Evolutionary conservation across 75 land plant genomes (phyloP), one percentile per base, ranked within the genome.

Genomic region (Larix kaempferi): DNA sequence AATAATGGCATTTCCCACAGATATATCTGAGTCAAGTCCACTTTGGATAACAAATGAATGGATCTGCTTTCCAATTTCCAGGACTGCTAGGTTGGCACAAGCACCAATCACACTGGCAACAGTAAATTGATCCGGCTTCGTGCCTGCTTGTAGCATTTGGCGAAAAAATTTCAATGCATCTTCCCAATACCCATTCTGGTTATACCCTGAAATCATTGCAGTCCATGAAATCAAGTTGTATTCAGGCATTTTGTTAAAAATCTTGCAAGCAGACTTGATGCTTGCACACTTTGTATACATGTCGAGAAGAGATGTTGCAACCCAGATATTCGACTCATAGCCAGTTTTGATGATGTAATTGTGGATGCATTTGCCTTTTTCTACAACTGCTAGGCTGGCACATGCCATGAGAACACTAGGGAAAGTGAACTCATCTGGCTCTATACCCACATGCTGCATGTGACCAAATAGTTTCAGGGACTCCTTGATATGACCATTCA

Each of bases 101-200:
- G 90, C 92, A 62, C 86, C 83, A 12, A 90, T 62, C 14, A 90
- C 87, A 62, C 87, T 87, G 0, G 87, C 84, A 72, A 88, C 72
- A 12, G 92, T 91, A 62, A 88, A 80, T 52, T 75, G 75, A 26
- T 84, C 80, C 2, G 91, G 89, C 83, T 77, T 56, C 62, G 77
- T 35, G 13, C 88, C 82, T 37, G 80, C 84, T 77, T 21, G 0
- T 21, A 35, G 66, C 93, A 91, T 88, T 56, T 3, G 17, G 13
- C 54, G 14, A 72, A 77, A 91, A 63, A 66, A 65, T 15, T 74
- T 59, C 82, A 91, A 76, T 10, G 86, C 93, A n/a, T 76, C 55
- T 15, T 77, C 69, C 15, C 77, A 74, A 17, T 41, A 37, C 72
- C 85, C 86, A 60, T 66, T 73, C 71, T 74, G 78, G 12, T 27